Evolutionary conservation across 176 grass and related monocot genomes (phyloP).

Genomic region (Triticum timopheevii): DNA sequence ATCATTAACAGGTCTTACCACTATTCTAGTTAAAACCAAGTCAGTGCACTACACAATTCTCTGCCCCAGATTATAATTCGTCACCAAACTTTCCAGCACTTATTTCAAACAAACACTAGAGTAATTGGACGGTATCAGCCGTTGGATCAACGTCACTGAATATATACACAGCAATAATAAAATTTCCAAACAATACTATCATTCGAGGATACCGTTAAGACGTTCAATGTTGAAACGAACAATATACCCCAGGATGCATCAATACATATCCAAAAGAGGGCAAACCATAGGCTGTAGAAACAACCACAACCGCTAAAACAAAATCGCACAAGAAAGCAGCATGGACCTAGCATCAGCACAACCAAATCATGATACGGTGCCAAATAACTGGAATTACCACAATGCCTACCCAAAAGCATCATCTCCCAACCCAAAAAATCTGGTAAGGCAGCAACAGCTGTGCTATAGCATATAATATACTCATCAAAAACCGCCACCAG

Average conservation of each 20-base stretch:
- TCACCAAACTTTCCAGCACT: background rate
- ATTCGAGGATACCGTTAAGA: background rate
- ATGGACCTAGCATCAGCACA: background rate
- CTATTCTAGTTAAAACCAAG: conserved; percentile 5
- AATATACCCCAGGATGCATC: background rate
- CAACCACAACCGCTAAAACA: background rate
- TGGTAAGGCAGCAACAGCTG: background rate
- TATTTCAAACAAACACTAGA: background rate
- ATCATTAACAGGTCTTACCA: background rate
- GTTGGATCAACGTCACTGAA: background rate
- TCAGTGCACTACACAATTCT: background rate
- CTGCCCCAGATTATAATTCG: background rate
- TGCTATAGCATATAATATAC: background rate
- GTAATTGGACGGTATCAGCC: background rate
- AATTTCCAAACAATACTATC: background rate
- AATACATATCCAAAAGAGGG: background rate
- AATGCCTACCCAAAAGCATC: background rate
- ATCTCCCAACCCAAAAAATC: background rate
- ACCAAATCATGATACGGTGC: background rate
- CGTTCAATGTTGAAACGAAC: background rate
- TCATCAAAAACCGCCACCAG: background rate
- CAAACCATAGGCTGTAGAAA: background rate
- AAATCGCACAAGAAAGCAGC: background rate
- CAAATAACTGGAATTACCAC: conserved; percentile 6
- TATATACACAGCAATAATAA: background rate